Percentiles rank a stretch among this genome's conserved stretches.
phyloP scores from a whole-genome alignment of 495 filamentous ascomycete genomes.

The Aspergillus mulundensis region DNA sequence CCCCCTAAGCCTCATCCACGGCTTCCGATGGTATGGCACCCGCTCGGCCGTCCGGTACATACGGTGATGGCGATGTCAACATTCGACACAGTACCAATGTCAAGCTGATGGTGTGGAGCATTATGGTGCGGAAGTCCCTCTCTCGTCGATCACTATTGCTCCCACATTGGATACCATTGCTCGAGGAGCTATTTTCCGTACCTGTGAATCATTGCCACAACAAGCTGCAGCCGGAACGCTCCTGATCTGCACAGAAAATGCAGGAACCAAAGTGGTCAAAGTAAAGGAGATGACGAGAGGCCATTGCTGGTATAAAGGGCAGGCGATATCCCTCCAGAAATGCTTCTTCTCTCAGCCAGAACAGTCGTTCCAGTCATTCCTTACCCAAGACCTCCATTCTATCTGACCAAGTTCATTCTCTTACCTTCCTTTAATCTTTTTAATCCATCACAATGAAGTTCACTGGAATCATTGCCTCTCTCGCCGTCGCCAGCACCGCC shows the following conservation, averaged over 20 bases:
- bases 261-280: background rate
- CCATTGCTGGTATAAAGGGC: conserved; percentile 23
- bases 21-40: background rate
- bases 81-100: background rate
- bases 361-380: conserved; percentile 25
- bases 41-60: background rate
- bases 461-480: conserved; percentile 28
- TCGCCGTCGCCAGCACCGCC: conserved; percentile 14
- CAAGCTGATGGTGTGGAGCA: background rate
- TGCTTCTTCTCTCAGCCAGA: conserved; percentile 4
- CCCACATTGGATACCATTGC: background rate
- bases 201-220: background rate
- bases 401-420: conserved; percentile 9
- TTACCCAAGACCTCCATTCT: conserved; percentile 14
- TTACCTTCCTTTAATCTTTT: conserved; percentile 3
- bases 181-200: background rate
- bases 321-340: background rate
- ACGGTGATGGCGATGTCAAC: background rate
- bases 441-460: conserved; percentile 36
- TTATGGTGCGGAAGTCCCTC: background rate
- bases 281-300: background rate
- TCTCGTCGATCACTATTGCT: conserved; percentile 4
- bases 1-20: too few species aligned
- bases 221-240: background rate
- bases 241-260: conserved; percentile 3